These are phyloP conservation scores for Nepenthes gracilis DNA, from an alignment of 148 eudicot genomes.

Conservation along the genomic window DNA sequence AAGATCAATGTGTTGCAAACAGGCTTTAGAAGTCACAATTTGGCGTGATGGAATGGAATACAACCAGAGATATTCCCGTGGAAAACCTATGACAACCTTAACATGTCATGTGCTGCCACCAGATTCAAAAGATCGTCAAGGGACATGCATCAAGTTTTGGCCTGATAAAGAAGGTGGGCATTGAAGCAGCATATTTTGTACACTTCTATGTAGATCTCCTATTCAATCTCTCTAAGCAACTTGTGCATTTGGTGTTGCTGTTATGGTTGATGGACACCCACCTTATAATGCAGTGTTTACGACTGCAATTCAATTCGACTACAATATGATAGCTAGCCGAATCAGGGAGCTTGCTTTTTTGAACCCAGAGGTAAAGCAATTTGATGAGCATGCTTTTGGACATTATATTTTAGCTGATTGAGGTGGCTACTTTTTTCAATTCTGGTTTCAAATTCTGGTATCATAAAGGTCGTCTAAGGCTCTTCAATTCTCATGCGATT, in stretches of 20 bases:
- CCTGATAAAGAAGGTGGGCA: slow-evolving; percentile 74
- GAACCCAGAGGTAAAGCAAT: slow-evolving; percentile 66
- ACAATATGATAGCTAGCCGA: slow-evolving; percentile 80
- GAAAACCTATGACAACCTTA: slow-evolving; percentile 63
- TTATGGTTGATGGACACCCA: slow-evolving; percentile 2
- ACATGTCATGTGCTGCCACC: slow-evolving; percentile 43
- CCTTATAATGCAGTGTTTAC: slow-evolving; percentile 64
- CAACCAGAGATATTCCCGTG: slow-evolving; percentile 81
- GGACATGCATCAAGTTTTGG: slow-evolving; percentile 80
- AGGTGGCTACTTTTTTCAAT: not conserved
- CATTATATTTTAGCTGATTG: not conserved
- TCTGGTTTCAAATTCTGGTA: not conserved
- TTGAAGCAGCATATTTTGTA: slow-evolving; percentile 4
- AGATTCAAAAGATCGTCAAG: slow-evolving; percentile 40
- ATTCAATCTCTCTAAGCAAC: not conserved
- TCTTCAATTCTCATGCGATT: too few relatives aligned
- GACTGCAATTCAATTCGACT: slow-evolving; percentile 68
- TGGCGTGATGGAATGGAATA: slow-evolving; percentile 86
- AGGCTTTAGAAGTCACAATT: slow-evolving; percentile 79
- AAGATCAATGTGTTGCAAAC: slow-evolving; percentile 2
- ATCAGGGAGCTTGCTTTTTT: slow-evolving; percentile 96
- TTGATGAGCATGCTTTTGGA: not conserved
- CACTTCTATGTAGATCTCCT: not conserved
- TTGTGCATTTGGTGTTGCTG: slow-evolving; percentile 1
- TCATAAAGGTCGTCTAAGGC: too few relatives aligned